Base-by-base conservation (phyloP, 2,329 filamentous ascomycete genomes). In the Periconia sp. region DNA sequence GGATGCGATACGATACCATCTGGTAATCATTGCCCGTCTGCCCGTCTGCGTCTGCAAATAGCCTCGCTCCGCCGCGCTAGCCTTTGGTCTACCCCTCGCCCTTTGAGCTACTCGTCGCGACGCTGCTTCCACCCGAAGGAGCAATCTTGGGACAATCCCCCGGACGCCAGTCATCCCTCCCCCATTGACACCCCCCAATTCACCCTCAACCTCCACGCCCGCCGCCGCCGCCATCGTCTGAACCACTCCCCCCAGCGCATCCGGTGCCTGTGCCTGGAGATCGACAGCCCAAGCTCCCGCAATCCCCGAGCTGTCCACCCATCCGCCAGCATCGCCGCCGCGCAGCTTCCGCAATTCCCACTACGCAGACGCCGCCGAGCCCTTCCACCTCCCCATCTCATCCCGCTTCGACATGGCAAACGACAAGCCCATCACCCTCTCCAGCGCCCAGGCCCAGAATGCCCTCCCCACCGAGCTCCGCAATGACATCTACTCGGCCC, bases 401-500 rank as follows among this genome's bases (percentile, higher is more conserved):
- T 22, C 22, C 38, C n/a, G 21, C 37, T 24, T 36, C 44, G 28
- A 44, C 40, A 53, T 51, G 45, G 38, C 49, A 36, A 26, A 34
- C 43, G 25, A 45, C 26, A 57, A 54, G 40, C 46, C 56, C 43
- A 41, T 68, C 50, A 41, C 50, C 44, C 43, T 70, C 33, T 50
- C 58, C 28, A 61, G 62, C 49, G 63, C 64, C 48, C 65, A 66
- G 49, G 68, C 75, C 43, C 71, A 74, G 50, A 64, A 70, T 61
- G 61, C 60, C 68, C 59, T 75, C 58, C 64, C 67, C 55, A 62
- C 48, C 40, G 46, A 63, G 39, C 52, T 72, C 2, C 72, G 74
- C 59, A 69, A 69, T 56, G 58, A 58, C 46, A 69, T 78, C 61
- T 74, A 73, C 46, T 58, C 66, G 30, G 71, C 73, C 29, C 76